Evolutionary conservation across 2,329 filamentous ascomycete genomes (phyloP).

Genomic region (Penicillium sp.): DNA sequence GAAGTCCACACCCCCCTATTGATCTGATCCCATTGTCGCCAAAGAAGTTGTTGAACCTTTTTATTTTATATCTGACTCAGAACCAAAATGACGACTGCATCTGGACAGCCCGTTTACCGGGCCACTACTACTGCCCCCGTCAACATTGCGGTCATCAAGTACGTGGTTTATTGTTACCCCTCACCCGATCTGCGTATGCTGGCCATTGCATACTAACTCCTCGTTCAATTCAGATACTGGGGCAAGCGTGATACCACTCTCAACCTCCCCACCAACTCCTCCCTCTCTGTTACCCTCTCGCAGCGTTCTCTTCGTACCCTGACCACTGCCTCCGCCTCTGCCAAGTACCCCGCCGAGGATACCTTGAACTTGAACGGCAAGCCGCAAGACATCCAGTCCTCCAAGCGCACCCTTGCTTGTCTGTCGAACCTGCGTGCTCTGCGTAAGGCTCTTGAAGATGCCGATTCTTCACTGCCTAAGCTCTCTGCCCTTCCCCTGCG

Average conservation of each 20-base stretch:
- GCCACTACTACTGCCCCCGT: constrained; percentile 96
- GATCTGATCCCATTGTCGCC: constrained; percentile 10
- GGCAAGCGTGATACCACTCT: constrained; percentile 92
- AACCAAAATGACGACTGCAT: constrained; percentile 35
- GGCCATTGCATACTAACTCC: constrained; percentile 12
- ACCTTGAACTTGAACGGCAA: constrained; percentile 82
- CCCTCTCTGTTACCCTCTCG: constrained; percentile 92
- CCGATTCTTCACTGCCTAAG: constrained; percentile 74
- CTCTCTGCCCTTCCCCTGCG: constrained; percentile 76
- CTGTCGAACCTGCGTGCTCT: constrained; percentile 81
- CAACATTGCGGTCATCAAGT: constrained; percentile 99
- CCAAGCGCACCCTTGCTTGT: constrained; percentile 90
- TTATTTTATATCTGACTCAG: constrained; percentile 2
- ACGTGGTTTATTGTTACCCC: constrained; percentile 32
- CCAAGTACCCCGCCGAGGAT: constrained; percentile 66
- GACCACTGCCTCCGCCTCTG: constrained; percentile 90
- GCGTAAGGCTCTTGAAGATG: constrained; percentile 72
- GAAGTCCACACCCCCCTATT: constrained; percentile 18
- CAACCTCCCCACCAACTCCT: constrained; percentile 97
- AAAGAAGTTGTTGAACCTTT: constrained; percentile 1
- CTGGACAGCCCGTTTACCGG: constrained; percentile 67
- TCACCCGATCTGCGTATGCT: constrained; percentile 17
- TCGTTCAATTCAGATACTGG: constrained; percentile 68
- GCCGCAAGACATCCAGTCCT: constrained; percentile 75
- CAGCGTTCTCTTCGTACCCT: constrained; percentile 92